Percentiles rank a stretch among this genome's conserved stretches.
These are phyloP conservation scores for Tolypocladium paradoxum DNA, from an alignment of 2,329 filamentous ascomycete genomes.

Conservation along the genomic window DNA sequence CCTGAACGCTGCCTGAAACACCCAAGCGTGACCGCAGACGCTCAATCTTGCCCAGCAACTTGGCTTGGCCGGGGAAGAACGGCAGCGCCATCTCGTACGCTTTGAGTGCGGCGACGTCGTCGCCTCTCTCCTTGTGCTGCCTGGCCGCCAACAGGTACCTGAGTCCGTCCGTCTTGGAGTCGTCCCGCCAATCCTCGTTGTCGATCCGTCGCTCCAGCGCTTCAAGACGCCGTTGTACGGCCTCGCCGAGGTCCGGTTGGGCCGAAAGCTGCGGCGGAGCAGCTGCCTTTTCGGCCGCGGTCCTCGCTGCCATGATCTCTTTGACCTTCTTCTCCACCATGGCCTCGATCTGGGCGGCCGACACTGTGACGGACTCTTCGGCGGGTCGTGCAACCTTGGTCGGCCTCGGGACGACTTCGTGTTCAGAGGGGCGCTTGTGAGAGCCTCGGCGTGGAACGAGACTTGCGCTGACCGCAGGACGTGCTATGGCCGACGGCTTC, in stretches of 20 bases:
- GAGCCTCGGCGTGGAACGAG: conserved; percentile 6
- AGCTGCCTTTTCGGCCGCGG: conserved; percentile 34
- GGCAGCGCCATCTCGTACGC: conserved; percentile 81
- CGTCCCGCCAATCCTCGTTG: conserved; percentile 47
- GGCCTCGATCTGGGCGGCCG: conserved; percentile 71
- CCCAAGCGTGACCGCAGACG: conserved; percentile 45
- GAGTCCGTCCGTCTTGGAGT: conserved; percentile 69
- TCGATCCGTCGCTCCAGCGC: conserved; percentile 81
- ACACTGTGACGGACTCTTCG: conserved; percentile 37
- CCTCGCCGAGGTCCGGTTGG: conserved; percentile 53
- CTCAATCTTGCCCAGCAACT: conserved; percentile 61
- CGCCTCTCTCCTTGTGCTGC: conserved; percentile 75
- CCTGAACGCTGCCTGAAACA: conserved; percentile 7
- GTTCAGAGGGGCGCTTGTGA: conserved; percentile 33
- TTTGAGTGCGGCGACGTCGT: conserved; percentile 65
- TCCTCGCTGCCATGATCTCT: conserved; percentile 72
- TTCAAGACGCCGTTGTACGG: conserved; percentile 71
- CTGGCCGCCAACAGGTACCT: conserved; percentile 83
- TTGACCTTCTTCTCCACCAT: conserved; percentile 87
- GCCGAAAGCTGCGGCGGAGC: conserved; percentile 21
- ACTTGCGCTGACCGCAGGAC: conserved; percentile 18
- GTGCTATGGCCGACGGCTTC: conserved; percentile 30
- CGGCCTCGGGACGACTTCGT: conserved; percentile 29
- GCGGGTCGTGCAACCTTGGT: conserved; percentile 35
- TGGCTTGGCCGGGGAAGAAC: conserved; percentile 77